Evolutionary conservation across 257 asterid genomes (phyloP).

Genomic region (Gentiana macrophylla): DNA sequence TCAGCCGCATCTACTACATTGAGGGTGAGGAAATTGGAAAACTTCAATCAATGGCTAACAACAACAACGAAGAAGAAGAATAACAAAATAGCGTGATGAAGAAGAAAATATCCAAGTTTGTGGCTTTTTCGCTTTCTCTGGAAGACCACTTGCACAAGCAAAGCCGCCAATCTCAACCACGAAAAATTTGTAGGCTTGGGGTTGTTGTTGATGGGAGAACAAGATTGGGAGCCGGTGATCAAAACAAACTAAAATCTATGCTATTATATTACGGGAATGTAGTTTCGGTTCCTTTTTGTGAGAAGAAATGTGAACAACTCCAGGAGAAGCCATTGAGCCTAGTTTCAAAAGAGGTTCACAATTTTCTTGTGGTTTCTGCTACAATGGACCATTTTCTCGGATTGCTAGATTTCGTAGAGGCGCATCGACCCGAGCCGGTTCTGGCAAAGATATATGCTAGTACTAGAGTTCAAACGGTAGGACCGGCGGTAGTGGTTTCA

Average conservation of each 20-base stretch:
- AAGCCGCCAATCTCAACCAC: not conserved
- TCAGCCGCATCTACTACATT: conserved; percentile 56
- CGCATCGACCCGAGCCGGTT: conserved; percentile 42
- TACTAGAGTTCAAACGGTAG: conserved; percentile 20
- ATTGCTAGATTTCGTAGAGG: conserved; percentile 65
- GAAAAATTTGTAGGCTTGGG: conserved; percentile 34
- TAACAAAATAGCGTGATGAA: not conserved
- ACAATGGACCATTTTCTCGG: conserved; percentile 62
- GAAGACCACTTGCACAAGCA: conserved; percentile 24
- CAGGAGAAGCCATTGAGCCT: conserved; percentile 25
- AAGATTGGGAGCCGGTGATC: conserved; percentile 24
- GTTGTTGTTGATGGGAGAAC: conserved; percentile 65
- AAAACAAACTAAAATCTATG: not conserved
- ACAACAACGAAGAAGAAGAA: not conserved
- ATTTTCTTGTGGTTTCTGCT: conserved; percentile 21
- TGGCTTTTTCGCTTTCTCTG: conserved; percentile 54
- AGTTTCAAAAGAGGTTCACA: conserved; percentile 39
- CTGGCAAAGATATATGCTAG: conserved; percentile 34
- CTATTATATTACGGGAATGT: conserved; percentile 51
- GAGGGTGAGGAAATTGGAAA: conserved; percentile 20
- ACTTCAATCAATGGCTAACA: conserved; percentile 44
- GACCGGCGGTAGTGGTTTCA: conserved; percentile 56
- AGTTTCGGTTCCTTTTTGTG: conserved; percentile 54
- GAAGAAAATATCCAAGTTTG: conserved; percentile 33
- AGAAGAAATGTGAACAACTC: conserved; percentile 26